Evolutionary conservation across 257 asterid species (phyloP), one percentile per base, ranked within the genome.

Genomic region (Lavandula angustifolia): DNA sequence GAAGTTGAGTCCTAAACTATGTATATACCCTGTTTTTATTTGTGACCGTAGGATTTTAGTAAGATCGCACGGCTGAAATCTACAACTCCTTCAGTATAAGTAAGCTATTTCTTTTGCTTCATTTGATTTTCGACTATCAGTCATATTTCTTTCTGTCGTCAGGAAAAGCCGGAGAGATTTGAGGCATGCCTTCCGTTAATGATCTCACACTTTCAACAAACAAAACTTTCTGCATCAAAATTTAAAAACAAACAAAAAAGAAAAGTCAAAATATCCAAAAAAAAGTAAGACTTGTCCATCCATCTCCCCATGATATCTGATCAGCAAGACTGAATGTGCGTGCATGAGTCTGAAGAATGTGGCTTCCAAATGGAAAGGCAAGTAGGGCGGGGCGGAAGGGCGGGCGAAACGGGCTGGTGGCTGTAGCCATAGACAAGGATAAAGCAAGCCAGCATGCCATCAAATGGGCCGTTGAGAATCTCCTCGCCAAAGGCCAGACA

Each of bases 401-500:
- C 8, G 83, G 84, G 6, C 78, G 86, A 6, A 81, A 86, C 57
- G 97, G 95, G 40, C 79, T 89, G 3, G 81, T 87, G 41, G 97
- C 96, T 0, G 86, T 92, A 7, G 96, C 97, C 63, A 78, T 92
- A 0, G 97, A 89, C 76, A 85, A 74, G 52, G 95, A 92, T 41
- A 92, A 84, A 84, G 72, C 81, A 11, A 89, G 99, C 85, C 92
- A 81, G 33, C 48, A 78, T 73, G 99, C 99, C 4, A 74, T 92
- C 54, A 80, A 73, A 79, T 92, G 98, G 98, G 75, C 89, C 4
- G 79, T 70, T 35, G 96, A 82, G 1, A 81, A 89, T 68, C 81
- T 92, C 75, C 75, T 87, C 44, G 4, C 49, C 62, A 84, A 71
- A 69, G 97, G 96, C 72, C 92, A 84, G 63, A 75, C 88, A 9